These are phyloP conservation scores for Eucalyptus sp. DNA, from an alignment of 345 rosid genomes.

Conservation along the genomic window DNA sequence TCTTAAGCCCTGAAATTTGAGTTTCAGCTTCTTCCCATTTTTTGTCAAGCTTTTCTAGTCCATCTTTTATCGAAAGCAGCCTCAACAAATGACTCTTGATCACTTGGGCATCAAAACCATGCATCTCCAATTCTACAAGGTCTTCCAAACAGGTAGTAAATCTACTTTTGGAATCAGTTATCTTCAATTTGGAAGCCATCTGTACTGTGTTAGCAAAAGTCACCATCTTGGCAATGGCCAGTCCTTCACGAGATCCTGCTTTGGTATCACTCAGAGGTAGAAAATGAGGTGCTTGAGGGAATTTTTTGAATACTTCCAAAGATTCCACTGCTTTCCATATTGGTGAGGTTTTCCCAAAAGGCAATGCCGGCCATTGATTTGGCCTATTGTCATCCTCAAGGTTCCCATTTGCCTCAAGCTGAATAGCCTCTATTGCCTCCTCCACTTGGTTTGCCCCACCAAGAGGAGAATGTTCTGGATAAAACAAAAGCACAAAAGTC, in stretches of 20 bases:
- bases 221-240: constrained; percentile 19
- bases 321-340: constrained; percentile 8
- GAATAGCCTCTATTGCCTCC: neutral
- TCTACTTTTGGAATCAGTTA: neutral
- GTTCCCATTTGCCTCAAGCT: neutral
- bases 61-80: constrained; percentile 9
- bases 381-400: neutral
- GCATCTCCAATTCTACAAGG: constrained; percentile 6
- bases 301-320: constrained; percentile 8
- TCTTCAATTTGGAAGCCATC: constrained; percentile 2
- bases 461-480: neutral
- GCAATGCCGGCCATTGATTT: neutral
- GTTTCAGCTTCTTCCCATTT: neutral
- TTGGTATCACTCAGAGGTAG: constrained; percentile 1
- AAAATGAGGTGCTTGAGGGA: constrained; percentile 29
- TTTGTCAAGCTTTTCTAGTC: neutral
- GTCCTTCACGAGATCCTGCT: constrained; percentile 18
- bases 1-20: neutral
- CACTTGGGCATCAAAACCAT: constrained; percentile 15
- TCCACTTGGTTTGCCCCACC: neutral
- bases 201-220: constrained; percentile 11
- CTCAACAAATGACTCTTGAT: neutral
- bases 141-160: constrained; percentile 1
- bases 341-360: constrained; percentile 3
- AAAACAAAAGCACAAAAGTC: neutral